A percentile compares a stretch with the other conserved stretches of the same genome.
phyloP scores from a whole-genome alignment of 495 filamentous ascomycete species.

The Peziza echinospora region DNA sequence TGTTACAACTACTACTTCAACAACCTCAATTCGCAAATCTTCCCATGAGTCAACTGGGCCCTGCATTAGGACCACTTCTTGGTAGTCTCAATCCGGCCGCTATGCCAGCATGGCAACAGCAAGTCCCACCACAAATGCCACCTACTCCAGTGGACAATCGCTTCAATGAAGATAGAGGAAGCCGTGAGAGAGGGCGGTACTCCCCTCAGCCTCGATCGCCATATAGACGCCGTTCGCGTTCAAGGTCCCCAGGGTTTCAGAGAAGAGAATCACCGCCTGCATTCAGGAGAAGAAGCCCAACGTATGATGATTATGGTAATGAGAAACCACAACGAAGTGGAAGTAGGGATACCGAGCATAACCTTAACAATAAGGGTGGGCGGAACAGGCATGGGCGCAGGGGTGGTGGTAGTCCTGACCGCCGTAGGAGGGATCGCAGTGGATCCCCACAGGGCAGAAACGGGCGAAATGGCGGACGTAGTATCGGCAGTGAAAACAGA shows the following conservation, averaged over 20 bases:
- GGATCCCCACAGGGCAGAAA: conserved; percentile 28
- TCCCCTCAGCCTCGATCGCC: conserved; percentile 28
- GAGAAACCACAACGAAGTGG: conserved; percentile 23
- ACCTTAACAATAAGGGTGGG: conserved; percentile 32
- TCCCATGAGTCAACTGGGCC: conserved; percentile 10
- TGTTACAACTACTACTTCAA: conserved; percentile 33
- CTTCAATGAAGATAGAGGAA: conserved; percentile 12
- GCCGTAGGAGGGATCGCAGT: conserved; percentile 27
- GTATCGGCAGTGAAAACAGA: conserved; percentile 25
- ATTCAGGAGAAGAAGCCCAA: conserved; percentile 32
- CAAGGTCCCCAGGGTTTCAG: conserved; percentile 56
- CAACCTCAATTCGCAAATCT: conserved; percentile 14
- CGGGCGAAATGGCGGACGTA: conserved; percentile 9
- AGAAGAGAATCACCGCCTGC: conserved; percentile 36
- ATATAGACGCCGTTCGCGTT: conserved; percentile 36
- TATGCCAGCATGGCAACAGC: conserved; percentile 9
- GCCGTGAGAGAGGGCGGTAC: conserved; percentile 13
- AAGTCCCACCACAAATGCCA: conserved; percentile 8
- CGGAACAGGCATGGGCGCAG: conserved; percentile 20
- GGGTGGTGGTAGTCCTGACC: conserved; percentile 9
- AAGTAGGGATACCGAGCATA: conserved; percentile 36
- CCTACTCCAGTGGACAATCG: conserved; percentile 6
- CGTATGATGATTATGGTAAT: conserved; percentile 42
- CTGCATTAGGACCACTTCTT: conserved; percentile 12
- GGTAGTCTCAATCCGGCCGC: conserved; percentile 8